Conservation (phyloP, 371 early-diverging fungal species). For the Apophysomyces ossiformis region DNA sequence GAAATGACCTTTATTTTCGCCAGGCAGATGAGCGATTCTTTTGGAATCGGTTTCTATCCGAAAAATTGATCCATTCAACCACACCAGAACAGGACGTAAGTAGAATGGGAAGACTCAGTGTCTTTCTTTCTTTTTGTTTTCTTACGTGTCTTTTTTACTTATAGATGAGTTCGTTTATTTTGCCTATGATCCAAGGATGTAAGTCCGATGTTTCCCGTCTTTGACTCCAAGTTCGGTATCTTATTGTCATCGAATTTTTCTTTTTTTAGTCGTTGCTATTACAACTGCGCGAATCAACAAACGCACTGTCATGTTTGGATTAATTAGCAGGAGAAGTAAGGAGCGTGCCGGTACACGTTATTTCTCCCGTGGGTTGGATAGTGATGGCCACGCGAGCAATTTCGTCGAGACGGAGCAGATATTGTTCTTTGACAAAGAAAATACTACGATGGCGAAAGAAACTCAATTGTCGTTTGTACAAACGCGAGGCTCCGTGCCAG, state of each 20-base stretch:
- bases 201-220: conserved; percentile 26
- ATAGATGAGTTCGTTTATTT: conserved; percentile 75
- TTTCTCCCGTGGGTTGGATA: conserved; percentile 93
- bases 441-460: conserved; percentile 1
- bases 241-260: neutral
- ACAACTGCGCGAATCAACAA: conserved; percentile 54
- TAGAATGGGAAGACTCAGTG: neutral
- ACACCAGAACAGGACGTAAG: conserved; percentile 45
- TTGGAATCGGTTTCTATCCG: conserved; percentile 81
- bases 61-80: conserved; percentile 58
- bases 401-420: conserved; percentile 99
- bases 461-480: conserved; percentile 80
- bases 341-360: conserved; percentile 87
- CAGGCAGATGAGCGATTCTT: conserved; percentile 88
- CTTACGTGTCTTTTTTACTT: neutral
- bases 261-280: conserved; percentile 56
- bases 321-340: conserved; percentile 82
- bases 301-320: conserved; percentile 68
- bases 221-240: no score
- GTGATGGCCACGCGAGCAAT: conserved; percentile 92
- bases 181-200: conserved; percentile 94
- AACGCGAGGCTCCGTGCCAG: conserved; percentile 96
- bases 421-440: conserved; percentile 54
- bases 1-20: neutral
- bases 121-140: neutral